Evolutionary conservation across 371 early-diverging fungal species (phyloP).

Genomic region (Lichtheimia corymbifera): DNA sequence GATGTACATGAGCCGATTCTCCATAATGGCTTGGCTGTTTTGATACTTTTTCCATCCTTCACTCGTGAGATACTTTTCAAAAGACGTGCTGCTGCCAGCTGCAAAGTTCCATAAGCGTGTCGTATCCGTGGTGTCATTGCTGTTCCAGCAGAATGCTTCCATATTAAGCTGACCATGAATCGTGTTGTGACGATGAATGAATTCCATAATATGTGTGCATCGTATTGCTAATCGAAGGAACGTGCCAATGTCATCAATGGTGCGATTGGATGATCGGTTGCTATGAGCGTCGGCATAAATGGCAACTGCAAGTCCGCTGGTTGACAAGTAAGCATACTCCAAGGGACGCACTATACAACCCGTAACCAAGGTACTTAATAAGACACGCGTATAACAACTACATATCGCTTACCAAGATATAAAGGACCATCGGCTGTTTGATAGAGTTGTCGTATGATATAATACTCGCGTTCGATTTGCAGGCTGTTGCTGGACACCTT

Average conservation of each 20-base stretch:
- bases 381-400: too few relatives aligned
- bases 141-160: constrained; percentile 42
- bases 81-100: too few relatives aligned
- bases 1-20: constrained; percentile 27
- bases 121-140: background rate
- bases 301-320: constrained; percentile 35
- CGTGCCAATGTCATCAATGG: constrained; percentile 33
- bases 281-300: constrained; percentile 41
- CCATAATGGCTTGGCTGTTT: constrained; percentile 23
- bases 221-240: constrained; percentile 48
- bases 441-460: constrained; percentile 38
- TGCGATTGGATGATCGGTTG: background rate
- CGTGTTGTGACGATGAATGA: constrained; percentile 42
- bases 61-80: too few relatives aligned
- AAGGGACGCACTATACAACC: constrained; percentile 31
- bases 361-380: too few relatives aligned
- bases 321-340: too few relatives aligned
- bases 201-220: constrained; percentile 44
- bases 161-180: constrained; percentile 44
- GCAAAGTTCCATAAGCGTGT: too few relatives aligned
- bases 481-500: too few relatives aligned
- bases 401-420: constrained; percentile 7
- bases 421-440: constrained; percentile 33
- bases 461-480: constrained; percentile 47
- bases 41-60: too few relatives aligned